Base-by-base conservation (phyloP, 345 rosid species). In the Pistacia vera region DNA sequence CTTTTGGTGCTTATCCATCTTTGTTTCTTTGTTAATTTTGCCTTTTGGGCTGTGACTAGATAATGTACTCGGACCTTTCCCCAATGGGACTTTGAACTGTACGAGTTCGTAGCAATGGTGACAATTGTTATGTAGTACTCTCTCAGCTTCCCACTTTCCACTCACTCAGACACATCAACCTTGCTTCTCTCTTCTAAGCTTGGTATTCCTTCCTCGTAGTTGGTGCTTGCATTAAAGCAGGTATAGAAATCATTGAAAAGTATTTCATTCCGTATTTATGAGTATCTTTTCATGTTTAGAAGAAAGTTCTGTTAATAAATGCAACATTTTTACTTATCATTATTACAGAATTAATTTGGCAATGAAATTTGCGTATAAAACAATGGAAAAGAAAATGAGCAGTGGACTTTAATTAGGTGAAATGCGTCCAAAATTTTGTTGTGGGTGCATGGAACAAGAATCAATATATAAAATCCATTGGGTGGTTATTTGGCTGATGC, bases 91-190 rank as follows among this genome's bases (percentile, higher is more conserved):
- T 66, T 75, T 96, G 83, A 92, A 91, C 85, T 96, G 58, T 94
- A 89, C 63, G 88, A 91, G 82, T 96, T 96, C 88, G 91, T 96
- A 77, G 97, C 95, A 68, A 92, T 96, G 90, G 99, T 92, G 75
- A 96, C 99, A 11, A 89, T 30, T 76, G 91, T 89, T 13, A 96
- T 94, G 99, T 91, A 64, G 72, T 87, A 71, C 89, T 96, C 28
- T 91, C 99, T 67, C 99, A 96, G 84, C 83, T 96, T 52, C 96
- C 99, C 66, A 84, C 92, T 55, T 96, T 94, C 86, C 98, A 96
- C 84, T 94, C 99, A 78, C 99, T 96, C 60, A 89, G 98, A 70
- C 94, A 92, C 90, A 84, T 96, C 79, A 96, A 92, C 82, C 75
- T 87, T 64, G 94, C 68, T 68, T 94, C 99, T 68, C 84, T 96